Percentiles rank a stretch among this genome's conserved stretches.
Evolutionary conservation across 805 yeast genomes (phyloP).

Genomic region (Saccharomycopsis fermentans): DNA sequence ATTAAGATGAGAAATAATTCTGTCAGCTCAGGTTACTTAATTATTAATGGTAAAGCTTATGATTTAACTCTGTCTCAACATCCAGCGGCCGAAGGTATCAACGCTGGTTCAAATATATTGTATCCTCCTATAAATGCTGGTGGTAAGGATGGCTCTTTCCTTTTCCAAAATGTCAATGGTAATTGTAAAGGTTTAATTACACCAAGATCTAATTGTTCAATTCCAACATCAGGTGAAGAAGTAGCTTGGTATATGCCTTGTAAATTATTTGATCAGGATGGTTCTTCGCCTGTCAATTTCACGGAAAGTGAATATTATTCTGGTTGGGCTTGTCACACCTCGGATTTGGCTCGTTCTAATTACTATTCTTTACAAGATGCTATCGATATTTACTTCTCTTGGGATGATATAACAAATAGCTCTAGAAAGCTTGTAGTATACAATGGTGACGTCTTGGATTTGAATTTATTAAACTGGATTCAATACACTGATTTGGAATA

Average conservation of each 20-base stretch:
- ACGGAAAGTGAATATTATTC: constrained; percentile 48
- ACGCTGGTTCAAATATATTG: constrained; percentile 57
- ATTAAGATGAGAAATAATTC: constrained; percentile 49
- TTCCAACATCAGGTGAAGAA: constrained; percentile 55
- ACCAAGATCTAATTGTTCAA: constrained; percentile 58
- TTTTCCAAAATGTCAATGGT: constrained; percentile 88
- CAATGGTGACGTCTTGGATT: constrained; percentile 81
- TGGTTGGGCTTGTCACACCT: constrained; percentile 91
- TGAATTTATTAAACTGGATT: constrained; percentile 69
- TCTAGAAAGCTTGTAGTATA: constrained; percentile 75
- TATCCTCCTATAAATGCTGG: constrained; percentile 86
- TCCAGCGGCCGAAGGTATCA: constrained; percentile 74
- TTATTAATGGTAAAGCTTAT: constrained; percentile 77
- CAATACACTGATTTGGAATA: constrained; percentile 56
- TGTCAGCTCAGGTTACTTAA: constrained; percentile 49
- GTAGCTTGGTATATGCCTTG: constrained; percentile 98
- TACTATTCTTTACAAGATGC: constrained; percentile 48
- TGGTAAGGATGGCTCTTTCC: constrained; percentile 72
- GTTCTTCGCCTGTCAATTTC: constrained; percentile 56
- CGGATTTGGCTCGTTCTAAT: constrained; percentile 53
- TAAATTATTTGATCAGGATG: constrained; percentile 56
- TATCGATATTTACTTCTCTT: constrained; percentile 78
- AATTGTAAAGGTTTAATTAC: constrained; percentile 71
- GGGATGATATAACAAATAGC: constrained; percentile 73
- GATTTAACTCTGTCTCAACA: constrained; percentile 59